These are phyloP conservation scores for Cytospora leucostoma DNA, from an alignment of 2,329 filamentous ascomycete genomes.

Conservation along the genomic window DNA sequence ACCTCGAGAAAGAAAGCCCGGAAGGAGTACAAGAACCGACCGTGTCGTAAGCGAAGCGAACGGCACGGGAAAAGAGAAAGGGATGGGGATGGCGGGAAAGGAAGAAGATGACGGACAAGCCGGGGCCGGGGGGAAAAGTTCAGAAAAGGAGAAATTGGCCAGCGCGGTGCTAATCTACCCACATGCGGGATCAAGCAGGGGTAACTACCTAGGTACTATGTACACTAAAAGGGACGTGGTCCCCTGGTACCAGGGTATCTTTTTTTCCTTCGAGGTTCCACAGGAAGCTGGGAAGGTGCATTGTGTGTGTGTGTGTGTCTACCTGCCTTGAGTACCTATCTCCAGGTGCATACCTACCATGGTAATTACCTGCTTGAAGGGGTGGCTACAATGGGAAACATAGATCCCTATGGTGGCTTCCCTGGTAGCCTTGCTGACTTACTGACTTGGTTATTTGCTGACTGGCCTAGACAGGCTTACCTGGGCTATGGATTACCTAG, in stretches of 20 bases:
- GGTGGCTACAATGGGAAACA: too few species aligned
- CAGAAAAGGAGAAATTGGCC: slow-evolving; percentile 31
- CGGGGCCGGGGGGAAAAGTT: slow-evolving; percentile 30
- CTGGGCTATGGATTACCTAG: not conserved
- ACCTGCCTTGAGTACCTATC: too few species aligned
- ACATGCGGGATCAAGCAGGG: slow-evolving; percentile 9
- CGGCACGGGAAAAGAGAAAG: slow-evolving; percentile 28
- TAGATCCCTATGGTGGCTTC: too few species aligned
- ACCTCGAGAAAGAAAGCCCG: slow-evolving; percentile 12
- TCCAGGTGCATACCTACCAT: too few species aligned
- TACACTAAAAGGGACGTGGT: slow-evolving; percentile 16
- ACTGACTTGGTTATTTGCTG: too few species aligned
- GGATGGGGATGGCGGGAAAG: slow-evolving; percentile 8
- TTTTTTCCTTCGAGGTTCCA: not conserved
- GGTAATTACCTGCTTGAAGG: too few species aligned
- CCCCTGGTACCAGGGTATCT: not conserved
- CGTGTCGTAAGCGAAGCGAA: slow-evolving; percentile 17
- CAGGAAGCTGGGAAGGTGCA: not conserved
- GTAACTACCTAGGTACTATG: too few species aligned
- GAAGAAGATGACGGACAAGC: slow-evolving; percentile 8
- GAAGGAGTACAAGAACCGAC: slow-evolving; percentile 17
- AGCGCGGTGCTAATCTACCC: slow-evolving; percentile 7
- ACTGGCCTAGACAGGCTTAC: too few species aligned
- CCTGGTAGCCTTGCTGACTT: too few species aligned
- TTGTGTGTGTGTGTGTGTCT: too few species aligned